A percentile compares a stretch with the other conserved stretches of the same genome.
Conservation (phyloP, 495 filamentous ascomycete genomes). For the Filosporella fistucella region DNA sequence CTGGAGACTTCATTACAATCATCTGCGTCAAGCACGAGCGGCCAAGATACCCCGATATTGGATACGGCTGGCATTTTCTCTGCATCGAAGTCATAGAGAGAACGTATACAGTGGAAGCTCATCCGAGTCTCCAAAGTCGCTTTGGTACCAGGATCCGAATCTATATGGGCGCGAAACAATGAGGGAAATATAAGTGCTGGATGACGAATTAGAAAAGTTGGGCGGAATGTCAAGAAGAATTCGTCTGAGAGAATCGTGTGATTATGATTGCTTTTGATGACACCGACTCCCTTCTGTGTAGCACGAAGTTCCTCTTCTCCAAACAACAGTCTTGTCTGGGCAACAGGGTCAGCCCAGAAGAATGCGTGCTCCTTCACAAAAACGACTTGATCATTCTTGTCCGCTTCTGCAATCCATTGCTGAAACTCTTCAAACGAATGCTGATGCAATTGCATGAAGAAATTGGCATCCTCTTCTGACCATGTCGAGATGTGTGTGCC, state of each 20-base stretch:
- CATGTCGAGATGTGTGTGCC: too few relatives aligned
- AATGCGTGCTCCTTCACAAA: neutral
- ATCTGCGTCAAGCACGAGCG: constrained; percentile 39
- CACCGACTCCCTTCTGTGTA: neutral
- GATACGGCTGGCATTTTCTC: neutral
- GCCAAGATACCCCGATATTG: constrained; percentile 9
- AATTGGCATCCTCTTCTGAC: too few relatives aligned
- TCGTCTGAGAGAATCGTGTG: constrained; percentile 35
- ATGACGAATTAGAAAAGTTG: constrained; percentile 40
- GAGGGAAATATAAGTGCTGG: constrained; percentile 32
- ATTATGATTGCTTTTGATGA: constrained; percentile 23
- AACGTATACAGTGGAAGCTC: neutral
- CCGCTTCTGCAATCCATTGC: too few relatives aligned
- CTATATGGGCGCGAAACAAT: neutral
- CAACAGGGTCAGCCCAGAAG: neutral
- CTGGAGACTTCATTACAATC: constrained; percentile 36
- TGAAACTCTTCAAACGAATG: too few relatives aligned
- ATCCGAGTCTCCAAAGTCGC: too few relatives aligned
- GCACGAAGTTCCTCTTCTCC: neutral
- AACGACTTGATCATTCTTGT: too few relatives aligned
- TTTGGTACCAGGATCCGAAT: too few relatives aligned
- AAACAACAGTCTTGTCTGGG: neutral
- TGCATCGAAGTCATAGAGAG: constrained; percentile 3
- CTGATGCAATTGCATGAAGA: too few relatives aligned
- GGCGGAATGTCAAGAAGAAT: constrained; percentile 30